Percentiles rank a stretch among this genome's conserved stretches.
Conservation (phyloP, 371 early-diverging fungal species). For the Cladochytrium tenue region DNA sequence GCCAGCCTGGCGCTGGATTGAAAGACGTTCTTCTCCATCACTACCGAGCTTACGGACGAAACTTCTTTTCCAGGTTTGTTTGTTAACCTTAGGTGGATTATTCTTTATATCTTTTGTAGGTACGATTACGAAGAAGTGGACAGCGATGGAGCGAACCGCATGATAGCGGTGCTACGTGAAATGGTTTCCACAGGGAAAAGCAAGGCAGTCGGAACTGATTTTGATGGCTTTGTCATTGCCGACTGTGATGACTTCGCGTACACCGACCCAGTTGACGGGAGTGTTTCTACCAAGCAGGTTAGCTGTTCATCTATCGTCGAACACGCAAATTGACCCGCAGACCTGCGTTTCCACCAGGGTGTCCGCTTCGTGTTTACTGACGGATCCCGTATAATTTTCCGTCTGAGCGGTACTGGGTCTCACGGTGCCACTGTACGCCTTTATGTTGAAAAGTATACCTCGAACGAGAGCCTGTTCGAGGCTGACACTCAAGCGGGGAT, state of each 20-base stretch:
- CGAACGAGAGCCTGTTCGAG: conserved; percentile 60
- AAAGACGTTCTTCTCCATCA: conserved; percentile 79
- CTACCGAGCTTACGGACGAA: conserved; percentile 85
- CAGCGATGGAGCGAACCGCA: conserved; percentile 71
- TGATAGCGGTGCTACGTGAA: conserved; percentile 68
- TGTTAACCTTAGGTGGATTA: conserved; percentile 33
- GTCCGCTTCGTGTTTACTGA: conserved; percentile 87
- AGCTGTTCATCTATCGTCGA: conserved; percentile 5
- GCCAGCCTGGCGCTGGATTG: conserved; percentile 52
- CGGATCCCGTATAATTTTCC: conserved; percentile 87
- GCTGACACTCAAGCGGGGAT: conserved; percentile 80
- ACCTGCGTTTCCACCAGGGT: conserved; percentile 51
- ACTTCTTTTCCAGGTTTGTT: conserved; percentile 94
- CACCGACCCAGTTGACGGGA: conserved; percentile 88
- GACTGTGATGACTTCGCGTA: conserved; percentile 88
- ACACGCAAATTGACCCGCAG: background rate
- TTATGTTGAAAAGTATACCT: conserved; percentile 90
- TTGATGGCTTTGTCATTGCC: conserved; percentile 62
- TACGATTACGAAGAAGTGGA: conserved; percentile 98
- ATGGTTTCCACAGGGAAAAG: conserved; percentile 24
- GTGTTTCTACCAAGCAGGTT: conserved; percentile 81
- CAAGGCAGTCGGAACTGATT: conserved; percentile 20
- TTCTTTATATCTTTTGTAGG: conserved; percentile 12
- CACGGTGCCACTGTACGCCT: conserved; percentile 95
- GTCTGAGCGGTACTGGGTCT: conserved; percentile 92